phyloP scores from a whole-genome alignment of 1,139 yeast species.

The Yamadazyma triangularis region DNA sequence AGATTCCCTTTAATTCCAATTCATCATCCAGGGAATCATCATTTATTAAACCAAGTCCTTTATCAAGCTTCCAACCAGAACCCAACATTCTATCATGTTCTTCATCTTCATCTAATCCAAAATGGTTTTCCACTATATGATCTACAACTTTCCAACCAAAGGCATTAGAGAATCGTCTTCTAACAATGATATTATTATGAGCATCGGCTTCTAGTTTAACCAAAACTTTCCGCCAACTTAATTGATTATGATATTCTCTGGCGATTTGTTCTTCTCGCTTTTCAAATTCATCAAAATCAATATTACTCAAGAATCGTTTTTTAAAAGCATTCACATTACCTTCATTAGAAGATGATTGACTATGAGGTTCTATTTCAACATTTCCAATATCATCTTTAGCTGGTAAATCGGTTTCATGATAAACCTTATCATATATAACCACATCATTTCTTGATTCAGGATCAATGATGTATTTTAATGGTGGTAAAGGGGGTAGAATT shows the following conservation, averaged over 20 bases:
- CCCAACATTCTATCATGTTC: conserved; percentile 19
- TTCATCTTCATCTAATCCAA: conserved; percentile 14
- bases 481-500: conserved; percentile 84
- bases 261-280: conserved; percentile 78
- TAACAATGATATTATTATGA: conserved; percentile 86
- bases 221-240: conserved; percentile 90
- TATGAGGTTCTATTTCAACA: conserved; percentile 4
- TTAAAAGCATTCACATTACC: conserved; percentile 7
- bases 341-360: conserved; percentile 2
- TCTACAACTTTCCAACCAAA: conserved; percentile 95
- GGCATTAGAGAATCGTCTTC: conserved; percentile 88
- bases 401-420: conserved; percentile 29
- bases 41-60: conserved; percentile 10
- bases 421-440: conserved; percentile 39
- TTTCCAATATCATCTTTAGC: too few species aligned
- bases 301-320: conserved; percentile 16
- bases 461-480: conserved; percentile 62
- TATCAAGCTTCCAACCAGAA: conserved; percentile 8
- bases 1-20: conserved; percentile 25
- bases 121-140: conserved; percentile 54
- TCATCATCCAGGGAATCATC: conserved; percentile 12
- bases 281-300: conserved; percentile 22
- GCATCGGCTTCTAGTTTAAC: conserved; percentile 90
- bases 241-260: conserved; percentile 75
- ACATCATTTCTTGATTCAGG: conserved; percentile 39